Conservation (phyloP, 257 asterid genomes). For the Ilex asprella region DNA sequence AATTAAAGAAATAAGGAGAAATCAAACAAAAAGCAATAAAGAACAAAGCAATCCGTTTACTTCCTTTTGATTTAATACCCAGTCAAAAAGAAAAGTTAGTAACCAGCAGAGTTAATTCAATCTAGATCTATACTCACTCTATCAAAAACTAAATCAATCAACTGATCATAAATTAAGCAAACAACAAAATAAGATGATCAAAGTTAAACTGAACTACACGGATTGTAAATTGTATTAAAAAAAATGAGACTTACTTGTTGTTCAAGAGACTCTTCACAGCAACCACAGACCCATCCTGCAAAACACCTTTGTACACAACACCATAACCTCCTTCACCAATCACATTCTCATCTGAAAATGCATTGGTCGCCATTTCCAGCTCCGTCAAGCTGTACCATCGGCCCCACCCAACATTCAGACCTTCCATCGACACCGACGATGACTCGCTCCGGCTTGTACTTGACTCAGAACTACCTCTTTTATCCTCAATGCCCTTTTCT, state of each 20-base stretch:
- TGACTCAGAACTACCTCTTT: constrained; percentile 64
- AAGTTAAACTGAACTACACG: constrained; percentile 13
- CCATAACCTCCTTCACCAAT: constrained; percentile 94
- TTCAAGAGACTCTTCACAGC: constrained; percentile 77
- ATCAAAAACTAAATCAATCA: too few relatives aligned
- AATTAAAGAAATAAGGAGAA: constrained; percentile 7
- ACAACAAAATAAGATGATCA: too few relatives aligned
- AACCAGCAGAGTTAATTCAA: too few relatives aligned
- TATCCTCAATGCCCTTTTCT: constrained; percentile 28
- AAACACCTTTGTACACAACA: constrained; percentile 61
- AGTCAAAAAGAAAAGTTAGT: background rate
- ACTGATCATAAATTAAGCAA: too few relatives aligned
- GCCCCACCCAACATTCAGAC: constrained; percentile 67
- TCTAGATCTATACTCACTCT: too few relatives aligned
- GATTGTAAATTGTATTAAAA: too few relatives aligned
- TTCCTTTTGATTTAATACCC: constrained; percentile 13
- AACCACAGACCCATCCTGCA: constrained; percentile 54
- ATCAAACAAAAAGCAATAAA: constrained; percentile 22
- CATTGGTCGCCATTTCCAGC: constrained; percentile 59
- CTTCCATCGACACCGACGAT: constrained; percentile 62
- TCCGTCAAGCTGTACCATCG: constrained; percentile 62
- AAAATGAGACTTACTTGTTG: constrained; percentile 48
- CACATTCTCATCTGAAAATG: constrained; percentile 52
- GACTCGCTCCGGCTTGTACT: constrained; percentile 67
- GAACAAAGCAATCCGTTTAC: constrained; percentile 29